Conservation (phyloP, 805 yeast species). For the Isabelozyma pseudorhagii region DNA sequence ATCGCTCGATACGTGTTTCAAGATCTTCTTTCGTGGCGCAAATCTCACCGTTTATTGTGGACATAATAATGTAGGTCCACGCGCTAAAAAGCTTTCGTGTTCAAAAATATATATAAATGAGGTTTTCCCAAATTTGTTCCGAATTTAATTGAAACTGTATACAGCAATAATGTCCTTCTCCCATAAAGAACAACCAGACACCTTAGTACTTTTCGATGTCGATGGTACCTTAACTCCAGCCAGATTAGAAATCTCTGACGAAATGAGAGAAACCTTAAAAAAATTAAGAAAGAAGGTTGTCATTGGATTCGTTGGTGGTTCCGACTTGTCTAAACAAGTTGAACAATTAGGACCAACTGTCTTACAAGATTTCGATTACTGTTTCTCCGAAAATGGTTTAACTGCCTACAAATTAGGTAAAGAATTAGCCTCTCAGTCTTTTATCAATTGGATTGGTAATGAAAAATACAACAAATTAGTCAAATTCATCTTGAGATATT, state of each 20-base stretch:
- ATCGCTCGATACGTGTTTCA: too few species aligned
- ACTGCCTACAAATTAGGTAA: slow-evolving; percentile 94
- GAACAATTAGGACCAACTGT: slow-evolving; percentile 90
- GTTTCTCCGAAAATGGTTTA: slow-evolving; percentile 96
- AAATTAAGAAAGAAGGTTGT: slow-evolving; percentile 88
- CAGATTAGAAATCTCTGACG: slow-evolving; percentile 72
- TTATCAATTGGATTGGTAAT: slow-evolving; percentile 94
- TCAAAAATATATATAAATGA: background rate
- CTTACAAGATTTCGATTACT: slow-evolving; percentile 82
- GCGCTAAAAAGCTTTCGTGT: background rate
- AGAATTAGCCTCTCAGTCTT: slow-evolving; percentile 87
- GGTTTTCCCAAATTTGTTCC: too few species aligned
- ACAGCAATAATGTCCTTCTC: slow-evolving; percentile 51
- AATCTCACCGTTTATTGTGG: background rate
- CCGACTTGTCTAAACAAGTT: slow-evolving; percentile 88
- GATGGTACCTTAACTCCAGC: slow-evolving; percentile 99
- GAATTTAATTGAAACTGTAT: background rate
- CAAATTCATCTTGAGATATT: slow-evolving; percentile 80
- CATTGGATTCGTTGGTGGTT: slow-evolving; percentile 97
- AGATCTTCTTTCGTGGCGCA: background rate
- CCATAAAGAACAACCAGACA: slow-evolving; percentile 77
- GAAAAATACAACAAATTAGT: slow-evolving; percentile 88
- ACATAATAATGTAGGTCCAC: background rate
- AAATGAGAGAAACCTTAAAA: slow-evolving; percentile 67
- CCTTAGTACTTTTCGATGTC: slow-evolving; percentile 91